Percentiles rank a stretch among this genome's conserved stretches.
Evolutionary conservation across 352 stramenopile genomes (phyloP).

Genomic region (Blastocystis sp.): DNA sequence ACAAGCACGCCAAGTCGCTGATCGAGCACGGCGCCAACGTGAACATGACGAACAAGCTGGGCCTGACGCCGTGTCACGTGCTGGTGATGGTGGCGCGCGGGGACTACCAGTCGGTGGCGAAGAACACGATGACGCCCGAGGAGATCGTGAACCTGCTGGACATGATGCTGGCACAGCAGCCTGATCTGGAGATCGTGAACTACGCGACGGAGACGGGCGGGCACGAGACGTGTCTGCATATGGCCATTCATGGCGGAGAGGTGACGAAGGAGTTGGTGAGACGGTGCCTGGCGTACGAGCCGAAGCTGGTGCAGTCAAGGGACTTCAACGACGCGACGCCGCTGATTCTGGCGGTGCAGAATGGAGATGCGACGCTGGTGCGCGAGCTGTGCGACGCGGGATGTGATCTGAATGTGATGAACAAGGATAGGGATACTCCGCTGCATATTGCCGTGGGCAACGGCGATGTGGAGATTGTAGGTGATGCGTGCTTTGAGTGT

Average conservation of each 20-base stretch:
- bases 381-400: constrained; percentile 5
- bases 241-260: constrained; percentile 53
- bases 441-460: constrained; percentile 54
- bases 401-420: constrained; percentile 56
- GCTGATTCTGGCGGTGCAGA: constrained; percentile 47
- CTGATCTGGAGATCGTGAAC: constrained; percentile 54
- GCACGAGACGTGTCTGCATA: constrained; percentile 62
- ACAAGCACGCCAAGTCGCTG: constrained; percentile 6
- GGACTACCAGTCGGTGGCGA: constrained; percentile 39
- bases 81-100: constrained; percentile 49
- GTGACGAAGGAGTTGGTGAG: constrained; percentile 33
- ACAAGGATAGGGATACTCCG: constrained; percentile 48
- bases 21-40: constrained; percentile 53
- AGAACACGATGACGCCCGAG: constrained; percentile 50
- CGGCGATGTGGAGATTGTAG: constrained; percentile 54
- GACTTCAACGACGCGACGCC: constrained; percentile 36
- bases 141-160: constrained; percentile 48
- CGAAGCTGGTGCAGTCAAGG: constrained; percentile 17
- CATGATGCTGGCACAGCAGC: constrained; percentile 9
- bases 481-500: not conserved
- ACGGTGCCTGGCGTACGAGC: constrained; percentile 9
- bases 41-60: constrained; percentile 4
- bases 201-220: not conserved
- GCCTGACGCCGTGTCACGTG: constrained; percentile 55
- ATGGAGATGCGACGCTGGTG: constrained; percentile 33